Percentiles rank a stretch among this genome's conserved stretches.
These are phyloP conservation scores for Phellinidium pouzarii DNA, from an alignment of 1,284 basidiomycete genomes.

Conservation along the genomic window DNA sequence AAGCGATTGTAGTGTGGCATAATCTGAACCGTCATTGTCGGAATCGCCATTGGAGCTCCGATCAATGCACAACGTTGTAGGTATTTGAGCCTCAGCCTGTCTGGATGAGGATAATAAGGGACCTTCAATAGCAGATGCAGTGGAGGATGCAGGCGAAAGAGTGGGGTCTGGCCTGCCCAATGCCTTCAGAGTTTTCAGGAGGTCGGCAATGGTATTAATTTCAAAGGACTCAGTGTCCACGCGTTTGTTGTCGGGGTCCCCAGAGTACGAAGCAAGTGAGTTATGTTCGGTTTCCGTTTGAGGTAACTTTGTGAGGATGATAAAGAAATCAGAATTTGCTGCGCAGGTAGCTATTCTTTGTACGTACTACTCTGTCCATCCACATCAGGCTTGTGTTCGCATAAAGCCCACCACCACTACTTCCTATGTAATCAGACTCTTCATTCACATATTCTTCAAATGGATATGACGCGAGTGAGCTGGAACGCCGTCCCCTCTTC, in stretches of 20 bases:
- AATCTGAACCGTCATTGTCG: no score
- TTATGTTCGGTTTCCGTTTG: not conserved
- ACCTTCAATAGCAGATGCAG: not conserved
- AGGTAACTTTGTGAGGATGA: not conserved
- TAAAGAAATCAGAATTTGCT: not conserved
- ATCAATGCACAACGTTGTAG: no score
- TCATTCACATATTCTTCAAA: not conserved
- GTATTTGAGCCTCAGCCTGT: no score
- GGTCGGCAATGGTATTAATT: slow-evolving; percentile 9
- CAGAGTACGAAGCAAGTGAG: not conserved
- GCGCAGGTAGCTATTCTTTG: not conserved
- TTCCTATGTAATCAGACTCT: not conserved
- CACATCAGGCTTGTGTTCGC: not conserved
- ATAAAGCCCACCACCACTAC: not conserved
- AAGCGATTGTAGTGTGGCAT: no score
- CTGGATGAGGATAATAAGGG: not conserved
- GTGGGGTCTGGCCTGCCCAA: not conserved
- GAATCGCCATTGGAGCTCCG: no score
- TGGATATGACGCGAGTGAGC: not conserved
- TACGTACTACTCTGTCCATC: not conserved
- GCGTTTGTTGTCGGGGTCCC: not conserved
- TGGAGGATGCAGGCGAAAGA: not conserved
- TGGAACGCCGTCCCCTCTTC: not conserved
- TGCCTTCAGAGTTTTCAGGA: not conserved
- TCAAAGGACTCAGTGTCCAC: not conserved